A percentile compares a stretch with the other conserved stretches of the same genome.
Evolutionary conservation across 139 green algal species (phyloP).

Genomic region (Diplosphaera chodatii): DNA sequence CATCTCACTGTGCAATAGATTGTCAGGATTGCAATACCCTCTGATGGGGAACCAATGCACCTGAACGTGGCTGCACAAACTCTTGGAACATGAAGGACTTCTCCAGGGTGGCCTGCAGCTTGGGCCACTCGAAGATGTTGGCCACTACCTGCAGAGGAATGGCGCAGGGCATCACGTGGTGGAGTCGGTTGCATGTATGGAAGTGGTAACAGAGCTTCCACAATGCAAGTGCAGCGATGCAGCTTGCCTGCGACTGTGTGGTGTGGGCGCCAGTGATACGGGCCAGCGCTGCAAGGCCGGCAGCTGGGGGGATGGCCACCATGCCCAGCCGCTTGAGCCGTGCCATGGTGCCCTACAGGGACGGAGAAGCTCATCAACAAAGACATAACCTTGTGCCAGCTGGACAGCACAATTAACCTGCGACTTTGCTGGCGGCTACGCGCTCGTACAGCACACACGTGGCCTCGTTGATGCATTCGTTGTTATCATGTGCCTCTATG

Average conservation of each 20-base stretch:
- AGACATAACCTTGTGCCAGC: too few relatives aligned
- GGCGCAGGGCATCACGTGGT: neutral
- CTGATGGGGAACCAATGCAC: neutral
- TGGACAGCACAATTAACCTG: too few relatives aligned
- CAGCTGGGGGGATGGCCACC: slow-evolving; percentile 33
- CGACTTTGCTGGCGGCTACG: too few relatives aligned
- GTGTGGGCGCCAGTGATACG: neutral
- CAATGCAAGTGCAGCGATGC: too few relatives aligned
- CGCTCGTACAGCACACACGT: too few relatives aligned
- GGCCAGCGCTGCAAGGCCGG: slow-evolving; percentile 48
- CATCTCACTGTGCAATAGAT: too few relatives aligned
- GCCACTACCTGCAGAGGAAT: slow-evolving; percentile 1
- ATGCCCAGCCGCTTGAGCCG: slow-evolving; percentile 54
- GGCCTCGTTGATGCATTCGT: too few relatives aligned
- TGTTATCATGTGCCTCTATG: too few relatives aligned
- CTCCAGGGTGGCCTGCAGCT: neutral
- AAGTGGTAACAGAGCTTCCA: too few relatives aligned
- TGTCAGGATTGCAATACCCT: too few relatives aligned
- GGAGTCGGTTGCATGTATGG: too few relatives aligned
- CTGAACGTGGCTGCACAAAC: neutral
- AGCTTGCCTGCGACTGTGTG: neutral
- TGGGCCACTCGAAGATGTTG: slow-evolving; percentile 47
- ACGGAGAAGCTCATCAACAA: too few relatives aligned
- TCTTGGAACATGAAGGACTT: slow-evolving; percentile 6
- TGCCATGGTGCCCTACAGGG: slow-evolving; percentile 12